Percentiles rank a stretch among this genome's conserved stretches.
phyloP scores from a whole-genome alignment of 768 basidiomycete species.

The Boletus rubropictus region DNA sequence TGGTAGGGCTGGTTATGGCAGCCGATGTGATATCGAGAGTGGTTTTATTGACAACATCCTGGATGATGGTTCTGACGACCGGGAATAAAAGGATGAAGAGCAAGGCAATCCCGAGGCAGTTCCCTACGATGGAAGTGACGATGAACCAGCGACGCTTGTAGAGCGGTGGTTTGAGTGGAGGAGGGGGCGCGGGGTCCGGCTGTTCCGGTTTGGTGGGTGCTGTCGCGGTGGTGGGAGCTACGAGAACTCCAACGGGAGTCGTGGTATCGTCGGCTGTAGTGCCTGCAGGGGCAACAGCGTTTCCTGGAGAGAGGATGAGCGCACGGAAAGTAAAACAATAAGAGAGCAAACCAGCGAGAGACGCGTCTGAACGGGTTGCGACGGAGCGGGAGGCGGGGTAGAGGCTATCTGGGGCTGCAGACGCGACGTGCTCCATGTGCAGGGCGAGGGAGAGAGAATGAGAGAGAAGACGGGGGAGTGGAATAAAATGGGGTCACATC shows the following conservation, averaged over 20 bases:
- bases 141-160: conserved; percentile 65
- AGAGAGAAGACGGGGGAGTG: background rate
- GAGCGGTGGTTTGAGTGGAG: conserved; percentile 35
- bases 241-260: conserved; percentile 5
- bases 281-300: conserved; percentile 8
- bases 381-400: background rate
- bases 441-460: background rate
- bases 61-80: conserved; percentile 59
- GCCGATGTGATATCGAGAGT: conserved; percentile 50
- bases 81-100: conserved; percentile 67
- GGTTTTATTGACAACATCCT: conserved; percentile 54
- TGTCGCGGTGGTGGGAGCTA: background rate
- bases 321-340: no score
- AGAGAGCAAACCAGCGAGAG: conserved; percentile 9
- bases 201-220: background rate
- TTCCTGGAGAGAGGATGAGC: conserved; percentile 4
- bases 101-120: conserved; percentile 52
- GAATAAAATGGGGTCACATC: background rate
- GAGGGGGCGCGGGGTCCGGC: background rate
- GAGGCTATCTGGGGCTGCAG: no score
- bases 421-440: conserved; percentile 1
- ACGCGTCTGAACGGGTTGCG: conserved; percentile 11
- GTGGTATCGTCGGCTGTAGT: conserved; percentile 1
- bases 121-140: conserved; percentile 45
- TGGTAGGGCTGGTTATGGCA: conserved; percentile 47